Percentiles rank a stretch among this genome's conserved stretches.
phyloP scores from a whole-genome alignment of 2,329 filamentous ascomycete species.

The Colletotrichum cordylinicola region DNA sequence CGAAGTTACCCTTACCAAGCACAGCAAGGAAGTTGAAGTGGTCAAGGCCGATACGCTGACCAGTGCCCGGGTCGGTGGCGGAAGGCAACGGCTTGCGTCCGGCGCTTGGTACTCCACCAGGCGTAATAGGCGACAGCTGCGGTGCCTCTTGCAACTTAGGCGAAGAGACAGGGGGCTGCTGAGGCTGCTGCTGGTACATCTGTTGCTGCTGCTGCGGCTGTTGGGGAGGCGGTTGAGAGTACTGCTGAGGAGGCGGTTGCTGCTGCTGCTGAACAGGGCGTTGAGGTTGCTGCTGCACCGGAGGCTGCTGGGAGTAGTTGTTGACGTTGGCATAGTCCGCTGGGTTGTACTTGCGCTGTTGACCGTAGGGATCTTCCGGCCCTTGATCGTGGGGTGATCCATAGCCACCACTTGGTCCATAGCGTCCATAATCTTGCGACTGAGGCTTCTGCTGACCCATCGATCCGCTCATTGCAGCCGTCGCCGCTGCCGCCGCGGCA shows the following conservation, averaged over 20 bases:
- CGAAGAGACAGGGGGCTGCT: conserved; percentile 17
- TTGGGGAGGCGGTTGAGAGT: conserved; percentile 40
- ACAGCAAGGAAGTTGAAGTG: conserved; percentile 99
- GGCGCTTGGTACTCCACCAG: conserved; percentile 13
- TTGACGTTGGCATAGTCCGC: conserved; percentile 74
- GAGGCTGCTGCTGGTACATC: conserved; percentile 34
- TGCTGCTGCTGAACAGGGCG: conserved; percentile 37
- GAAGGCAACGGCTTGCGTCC: conserved; percentile 68
- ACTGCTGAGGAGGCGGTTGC: conserved; percentile 35
- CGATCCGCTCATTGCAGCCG: conserved; percentile 61
- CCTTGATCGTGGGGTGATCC: conserved; percentile 29
- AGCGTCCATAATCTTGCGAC: conserved; percentile 37
- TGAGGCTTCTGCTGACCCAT: conserved; percentile 35
- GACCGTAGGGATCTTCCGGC: conserved; percentile 37
- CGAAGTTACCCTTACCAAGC: conserved; percentile 98
- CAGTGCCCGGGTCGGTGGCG: conserved; percentile 75
- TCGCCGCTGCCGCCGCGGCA: conserved; percentile 60
- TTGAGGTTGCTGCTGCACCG: conserved; percentile 37
- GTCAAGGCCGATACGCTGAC: conserved; percentile 89
- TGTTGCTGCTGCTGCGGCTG: conserved; percentile 28
- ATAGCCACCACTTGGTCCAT: conserved; percentile 33
- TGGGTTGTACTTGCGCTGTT: conserved; percentile 77
- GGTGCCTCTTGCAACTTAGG: conserved; percentile 20
- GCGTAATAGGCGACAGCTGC: conserved; percentile 31
- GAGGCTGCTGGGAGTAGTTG: conserved; percentile 43